Conservation (phyloP, 805 yeast genomes). For the Wickerhamomyces silvicola region DNA sequence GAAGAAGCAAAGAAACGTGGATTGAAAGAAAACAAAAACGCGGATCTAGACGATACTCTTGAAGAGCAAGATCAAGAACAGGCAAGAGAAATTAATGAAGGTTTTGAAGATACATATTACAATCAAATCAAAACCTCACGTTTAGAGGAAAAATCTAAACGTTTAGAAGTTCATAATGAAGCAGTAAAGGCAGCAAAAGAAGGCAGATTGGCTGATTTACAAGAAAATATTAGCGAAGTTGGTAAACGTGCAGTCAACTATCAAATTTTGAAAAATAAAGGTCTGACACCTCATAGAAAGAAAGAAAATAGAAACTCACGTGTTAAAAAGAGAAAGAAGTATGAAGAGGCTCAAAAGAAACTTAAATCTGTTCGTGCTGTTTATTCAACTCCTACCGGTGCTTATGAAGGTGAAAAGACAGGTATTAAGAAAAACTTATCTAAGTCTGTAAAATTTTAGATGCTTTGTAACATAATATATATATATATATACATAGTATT, state of each 20-base stretch:
- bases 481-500: too few species aligned
- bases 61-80: constrained; percentile 40
- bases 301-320: constrained; percentile 93
- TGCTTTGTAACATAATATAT: too few species aligned
- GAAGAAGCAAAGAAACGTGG: constrained; percentile 91
- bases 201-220: constrained; percentile 74
- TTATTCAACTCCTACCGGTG: constrained; percentile 65
- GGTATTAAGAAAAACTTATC: constrained; percentile 95
- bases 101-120: constrained; percentile 54
- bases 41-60: constrained; percentile 42
- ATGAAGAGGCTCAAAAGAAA: constrained; percentile 90
- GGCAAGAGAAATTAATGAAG: constrained; percentile 36
- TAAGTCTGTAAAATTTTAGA: constrained; percentile 74
- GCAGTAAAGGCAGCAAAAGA: constrained; percentile 79
- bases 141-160: constrained; percentile 41
- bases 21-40: constrained; percentile 46
- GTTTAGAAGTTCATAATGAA: constrained; percentile 56
- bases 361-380: constrained; percentile 86
- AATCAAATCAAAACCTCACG: constrained; percentile 43
- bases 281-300: constrained; percentile 87
- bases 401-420: constrained; percentile 90
- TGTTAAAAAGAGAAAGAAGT: constrained; percentile 97
- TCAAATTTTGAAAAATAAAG: constrained; percentile 94
- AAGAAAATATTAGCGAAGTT: constrained; percentile 53
- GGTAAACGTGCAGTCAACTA: constrained; percentile 94